These are phyloP conservation scores for Ogataea siamensis DNA, from an alignment of 805 yeast genomes.

Conservation along the genomic window DNA sequence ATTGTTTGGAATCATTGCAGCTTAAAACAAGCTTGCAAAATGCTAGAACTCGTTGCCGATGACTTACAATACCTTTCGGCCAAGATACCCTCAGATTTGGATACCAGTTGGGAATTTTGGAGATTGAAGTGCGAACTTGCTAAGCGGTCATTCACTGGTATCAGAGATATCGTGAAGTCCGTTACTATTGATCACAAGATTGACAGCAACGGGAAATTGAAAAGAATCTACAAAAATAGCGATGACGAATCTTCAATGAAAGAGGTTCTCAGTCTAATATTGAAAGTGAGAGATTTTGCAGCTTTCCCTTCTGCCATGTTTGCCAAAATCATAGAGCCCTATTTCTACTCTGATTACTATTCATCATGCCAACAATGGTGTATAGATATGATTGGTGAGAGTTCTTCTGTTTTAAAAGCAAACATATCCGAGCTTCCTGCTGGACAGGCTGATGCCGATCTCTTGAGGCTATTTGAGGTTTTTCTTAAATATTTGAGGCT, in stretches of 20 bases:
- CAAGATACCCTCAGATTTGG: conserved; percentile 12
- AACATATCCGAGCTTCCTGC: conserved; percentile 16
- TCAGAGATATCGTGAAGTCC: conserved; percentile 13
- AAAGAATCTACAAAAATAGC: conserved; percentile 8
- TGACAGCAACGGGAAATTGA: conserved; percentile 8
- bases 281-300: conserved; percentile 13
- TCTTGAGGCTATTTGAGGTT: conserved; percentile 12
- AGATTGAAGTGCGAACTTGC: conserved; percentile 15
- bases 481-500: conserved; percentile 11
- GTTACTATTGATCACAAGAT: conserved; percentile 9
- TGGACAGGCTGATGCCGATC: too few species aligned
- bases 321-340: conserved; percentile 6
- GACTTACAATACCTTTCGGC: conserved; percentile 15
- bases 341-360: conserved; percentile 19
- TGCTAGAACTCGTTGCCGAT: conserved; percentile 14
- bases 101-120: conserved; percentile 15
- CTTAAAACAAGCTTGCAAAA: conserved; percentile 10
- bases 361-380: conserved; percentile 18
- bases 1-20: conserved; percentile 12
- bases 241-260: conserved; percentile 1
- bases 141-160: conserved; percentile 13
- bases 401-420: conserved; percentile 7
- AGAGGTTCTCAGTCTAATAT: conserved; percentile 11
- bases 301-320: conserved; percentile 10
- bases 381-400: conserved; percentile 7